Evolutionary conservation across 225 moss, liverwort and hornwort genomes (phyloP), one percentile per base, ranked within the genome.

Genomic region (Lunularia cruciata): DNA sequence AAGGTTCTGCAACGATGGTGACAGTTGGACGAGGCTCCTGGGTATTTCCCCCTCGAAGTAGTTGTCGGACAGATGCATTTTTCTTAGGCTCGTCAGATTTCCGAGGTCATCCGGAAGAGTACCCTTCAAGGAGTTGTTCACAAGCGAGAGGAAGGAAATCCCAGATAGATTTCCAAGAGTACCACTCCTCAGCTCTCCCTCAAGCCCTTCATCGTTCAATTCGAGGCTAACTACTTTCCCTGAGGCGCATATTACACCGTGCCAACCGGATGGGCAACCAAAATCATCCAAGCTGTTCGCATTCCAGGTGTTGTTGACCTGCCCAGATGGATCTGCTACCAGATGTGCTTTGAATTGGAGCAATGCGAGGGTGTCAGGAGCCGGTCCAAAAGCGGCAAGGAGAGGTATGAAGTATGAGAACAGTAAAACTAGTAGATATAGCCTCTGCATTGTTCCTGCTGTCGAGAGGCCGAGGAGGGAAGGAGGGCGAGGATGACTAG

Each of bases 121-220:
- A 35, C 81, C 84, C 8, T 25, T 61, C 39, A 84, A 68, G 25
- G 63, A 73, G 75, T 85, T 82, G 63, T 79, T 79, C 35, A 79
- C 59, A 14, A 85, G 74, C 12, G 74, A 77, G 63, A 82, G 82
- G 61, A 26, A 26, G 3, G 20, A 5, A 9, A 82, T 79, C 56
- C 66, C 55, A 0, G 73, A 26, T 14, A 82, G 72, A 34, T 55
- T 63, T 55, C 82, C 82, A 12, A 82, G 64, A n/a, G 85, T 78
- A 10, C 62, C 73, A 15, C 54, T 58, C 38, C 28, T 36, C 19
- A 85, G 19, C 60, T 76, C 70, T 32, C 82, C 84, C 20, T 70
- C 10, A 26, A 81, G 74, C 1, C 18, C 75, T 32, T 75, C 37
- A 55, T 67, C 61, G 5, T 75, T 71, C 42, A 79, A 54, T n/a